phyloP scores from a whole-genome alignment of 257 asterid species.

The Ilex asprella region DNA sequence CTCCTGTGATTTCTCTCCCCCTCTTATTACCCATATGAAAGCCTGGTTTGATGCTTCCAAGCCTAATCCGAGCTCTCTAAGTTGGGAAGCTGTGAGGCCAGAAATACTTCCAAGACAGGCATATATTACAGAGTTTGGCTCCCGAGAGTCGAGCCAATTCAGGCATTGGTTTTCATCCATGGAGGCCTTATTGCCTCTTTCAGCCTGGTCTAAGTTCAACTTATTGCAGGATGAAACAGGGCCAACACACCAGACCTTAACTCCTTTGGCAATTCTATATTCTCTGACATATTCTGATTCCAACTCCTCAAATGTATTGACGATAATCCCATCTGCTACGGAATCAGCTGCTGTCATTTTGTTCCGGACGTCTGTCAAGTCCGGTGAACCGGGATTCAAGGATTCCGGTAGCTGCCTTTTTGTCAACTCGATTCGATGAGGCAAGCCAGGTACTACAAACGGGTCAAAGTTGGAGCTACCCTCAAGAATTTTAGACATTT shows the following conservation, averaged over 20 bases:
- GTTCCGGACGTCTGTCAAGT: slow-evolving; percentile 19
- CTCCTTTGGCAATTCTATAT: slow-evolving; percentile 20
- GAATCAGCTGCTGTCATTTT: slow-evolving; percentile 30
- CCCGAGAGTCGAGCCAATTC: slow-evolving; percentile 29
- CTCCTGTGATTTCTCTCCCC: slow-evolving; percentile 30
- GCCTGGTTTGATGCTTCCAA: slow-evolving; percentile 33
- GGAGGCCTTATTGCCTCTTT: slow-evolving; percentile 36
- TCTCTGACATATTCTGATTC: slow-evolving; percentile 33
- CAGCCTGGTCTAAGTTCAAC: slow-evolving; percentile 20
- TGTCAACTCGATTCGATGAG: slow-evolving; percentile 27
- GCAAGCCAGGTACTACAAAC: slow-evolving; percentile 32
- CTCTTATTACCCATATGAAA: slow-evolving; percentile 41
- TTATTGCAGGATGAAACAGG: slow-evolving; percentile 43
- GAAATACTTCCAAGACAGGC: slow-evolving; percentile 39
- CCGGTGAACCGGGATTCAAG: slow-evolving; percentile 25
- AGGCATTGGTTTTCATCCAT: slow-evolving; percentile 18
- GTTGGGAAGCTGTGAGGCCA: slow-evolving; percentile 22
- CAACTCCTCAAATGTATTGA: slow-evolving; percentile 47
- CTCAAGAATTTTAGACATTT: slow-evolving; percentile 17
- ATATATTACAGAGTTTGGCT: slow-evolving; percentile 31
- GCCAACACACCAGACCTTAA: slow-evolving; percentile 64
- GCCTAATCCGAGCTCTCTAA: slow-evolving; percentile 32
- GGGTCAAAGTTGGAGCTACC: slow-evolving; percentile 15
- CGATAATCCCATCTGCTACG: slow-evolving; percentile 31
- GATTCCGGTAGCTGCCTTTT: slow-evolving; percentile 30